A percentile compares a stretch with the other conserved stretches of the same genome.
These are phyloP conservation scores for Funneliformis mosseae DNA, from an alignment of 192 early-diverging fungal species.

Conservation along the genomic window DNA sequence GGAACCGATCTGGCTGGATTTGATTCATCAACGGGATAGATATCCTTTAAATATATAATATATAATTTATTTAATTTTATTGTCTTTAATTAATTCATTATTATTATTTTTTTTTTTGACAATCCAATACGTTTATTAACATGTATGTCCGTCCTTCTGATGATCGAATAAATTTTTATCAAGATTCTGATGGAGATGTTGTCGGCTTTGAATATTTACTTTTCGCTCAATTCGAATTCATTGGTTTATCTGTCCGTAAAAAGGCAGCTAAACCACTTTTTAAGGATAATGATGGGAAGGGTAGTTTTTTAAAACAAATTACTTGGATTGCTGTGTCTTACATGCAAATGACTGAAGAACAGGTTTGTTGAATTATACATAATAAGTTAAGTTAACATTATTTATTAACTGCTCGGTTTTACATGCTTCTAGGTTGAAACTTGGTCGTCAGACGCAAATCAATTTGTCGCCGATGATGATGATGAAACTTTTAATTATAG, in stretches of 20 bases:
- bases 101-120: neutral
- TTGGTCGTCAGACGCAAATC: constrained; percentile 83
- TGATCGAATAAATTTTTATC: constrained; percentile 48
- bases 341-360: constrained; percentile 81
- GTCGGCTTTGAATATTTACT: constrained; percentile 67
- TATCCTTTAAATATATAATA: constrained; percentile 41
- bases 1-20: constrained; percentile 72
- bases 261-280: constrained; percentile 58
- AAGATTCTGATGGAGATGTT: constrained; percentile 74
- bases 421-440: constrained; percentile 57
- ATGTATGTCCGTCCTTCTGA: constrained; percentile 51
- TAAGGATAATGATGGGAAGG: constrained; percentile 44
- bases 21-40: constrained; percentile 56
- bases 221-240: constrained; percentile 70
- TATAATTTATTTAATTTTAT: neutral
- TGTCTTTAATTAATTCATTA: neutral
- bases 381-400: neutral
- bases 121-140: constrained; percentile 31
- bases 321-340: constrained; percentile 64
- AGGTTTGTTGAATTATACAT: constrained; percentile 35
- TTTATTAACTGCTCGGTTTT: neutral
- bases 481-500: constrained; percentile 87
- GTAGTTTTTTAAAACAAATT: constrained; percentile 57
- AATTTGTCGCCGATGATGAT: constrained; percentile 90
- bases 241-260: constrained; percentile 56